Evolutionary conservation across 2,329 filamentous ascomycete genomes (phyloP).

Genomic region (Exophiala oligosperma): DNA sequence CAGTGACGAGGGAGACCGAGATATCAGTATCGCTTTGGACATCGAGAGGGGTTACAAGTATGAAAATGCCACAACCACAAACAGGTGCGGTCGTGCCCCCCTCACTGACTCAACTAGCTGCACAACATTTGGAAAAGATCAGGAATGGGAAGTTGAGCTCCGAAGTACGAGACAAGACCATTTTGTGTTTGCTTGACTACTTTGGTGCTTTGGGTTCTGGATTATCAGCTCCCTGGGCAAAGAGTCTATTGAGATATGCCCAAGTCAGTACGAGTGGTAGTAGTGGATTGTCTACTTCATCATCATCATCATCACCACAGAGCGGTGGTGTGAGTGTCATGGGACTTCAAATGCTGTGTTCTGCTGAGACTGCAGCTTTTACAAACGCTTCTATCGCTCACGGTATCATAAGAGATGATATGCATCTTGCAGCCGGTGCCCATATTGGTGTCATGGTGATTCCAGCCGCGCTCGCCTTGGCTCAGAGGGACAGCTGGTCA

Average conservation of each 20-base stretch:
- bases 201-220: slow-evolving; percentile 6
- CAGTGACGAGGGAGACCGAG: too few species aligned
- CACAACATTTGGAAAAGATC: slow-evolving; percentile 6
- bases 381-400: slow-evolving; percentile 14
- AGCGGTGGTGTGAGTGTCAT: too few species aligned
- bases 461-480: slow-evolving; percentile 5
- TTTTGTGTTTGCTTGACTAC: slow-evolving; percentile 9
- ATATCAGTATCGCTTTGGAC: too few species aligned
- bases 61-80: too few species aligned
- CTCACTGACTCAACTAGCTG: slow-evolving; percentile 14
- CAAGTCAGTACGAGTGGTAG: neutral
- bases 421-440: slow-evolving; percentile 11
- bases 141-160: neutral
- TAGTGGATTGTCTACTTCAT: too few species aligned
- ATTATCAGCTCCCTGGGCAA: neutral
- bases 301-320: too few species aligned
- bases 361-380: slow-evolving; percentile 13
- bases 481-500: slow-evolving; percentile 8
- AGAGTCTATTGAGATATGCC: neutral
- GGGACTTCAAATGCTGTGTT: neutral
- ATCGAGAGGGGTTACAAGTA: too few species aligned
- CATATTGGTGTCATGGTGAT: slow-evolving; percentile 17
- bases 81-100: too few species aligned
- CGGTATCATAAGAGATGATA: slow-evolving; percentile 16
- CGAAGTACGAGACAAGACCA: slow-evolving; percentile 12